Evolutionary conservation across 768 basidiomycete genomes (phyloP).

Genomic region (Gelatoporia subvermispora): DNA sequence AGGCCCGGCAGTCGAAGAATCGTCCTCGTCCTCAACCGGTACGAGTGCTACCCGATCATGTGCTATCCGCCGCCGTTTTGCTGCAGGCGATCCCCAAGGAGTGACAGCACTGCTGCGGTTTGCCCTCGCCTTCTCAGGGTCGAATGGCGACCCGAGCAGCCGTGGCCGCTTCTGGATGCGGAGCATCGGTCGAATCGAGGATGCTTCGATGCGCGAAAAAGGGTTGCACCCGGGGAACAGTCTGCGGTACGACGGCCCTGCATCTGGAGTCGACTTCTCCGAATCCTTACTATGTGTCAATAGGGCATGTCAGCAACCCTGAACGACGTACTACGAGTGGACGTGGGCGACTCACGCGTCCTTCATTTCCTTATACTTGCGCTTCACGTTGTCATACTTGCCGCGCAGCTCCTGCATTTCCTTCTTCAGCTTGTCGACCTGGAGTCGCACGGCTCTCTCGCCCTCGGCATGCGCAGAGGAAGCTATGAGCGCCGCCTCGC

Average conservation of each 20-base stretch:
- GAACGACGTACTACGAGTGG: not conserved
- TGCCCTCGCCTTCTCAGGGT: constrained; percentile 10
- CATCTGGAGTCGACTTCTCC: not conserved
- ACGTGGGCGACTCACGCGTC: constrained; percentile 3
- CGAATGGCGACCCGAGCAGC: constrained; percentile 17
- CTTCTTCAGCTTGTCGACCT: constrained; percentile 13
- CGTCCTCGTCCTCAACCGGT: constrained; percentile 1
- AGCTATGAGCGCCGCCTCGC: constrained; percentile 35
- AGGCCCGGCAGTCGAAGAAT: not conserved
- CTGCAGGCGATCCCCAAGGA: no score
- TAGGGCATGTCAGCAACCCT: not conserved
- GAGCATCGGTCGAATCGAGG: constrained; percentile 5
- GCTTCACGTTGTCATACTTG: constrained; percentile 14
- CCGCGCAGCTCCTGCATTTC: constrained; percentile 13
- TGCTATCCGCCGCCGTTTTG: no score
- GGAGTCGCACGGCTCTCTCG: constrained; percentile 22
- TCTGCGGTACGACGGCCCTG: not conserved
- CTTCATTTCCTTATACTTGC: constrained; percentile 17
- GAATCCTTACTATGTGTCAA: not conserved
- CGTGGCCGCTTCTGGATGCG: constrained; percentile 18
- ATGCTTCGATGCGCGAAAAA: not conserved
- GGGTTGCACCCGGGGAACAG: not conserved
- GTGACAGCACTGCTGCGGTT: constrained; percentile 1
- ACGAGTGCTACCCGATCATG: constrained; percentile 4
- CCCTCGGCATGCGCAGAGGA: constrained; percentile 28